A percentile compares a stretch with the other conserved stretches of the same genome.
Conservation (phyloP, 768 basidiomycete genomes). For the Pisolithus microcarpus region DNA sequence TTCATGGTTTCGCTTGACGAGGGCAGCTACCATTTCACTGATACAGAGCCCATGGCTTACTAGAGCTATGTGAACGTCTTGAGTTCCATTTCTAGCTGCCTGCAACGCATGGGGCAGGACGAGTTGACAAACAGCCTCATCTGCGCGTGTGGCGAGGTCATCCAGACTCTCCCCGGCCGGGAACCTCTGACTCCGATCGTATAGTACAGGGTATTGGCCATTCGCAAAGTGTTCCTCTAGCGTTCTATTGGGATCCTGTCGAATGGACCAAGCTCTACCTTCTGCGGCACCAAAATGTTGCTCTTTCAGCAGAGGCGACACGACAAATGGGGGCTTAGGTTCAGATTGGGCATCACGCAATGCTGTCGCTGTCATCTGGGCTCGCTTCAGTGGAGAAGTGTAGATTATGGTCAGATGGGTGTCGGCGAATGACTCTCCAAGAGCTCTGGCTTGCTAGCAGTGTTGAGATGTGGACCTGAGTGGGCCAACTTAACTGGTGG, state of each 20-base stretch:
- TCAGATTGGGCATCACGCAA: slow-evolving; percentile 42
- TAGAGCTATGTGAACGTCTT: slow-evolving; percentile 49
- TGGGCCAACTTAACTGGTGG: not conserved
- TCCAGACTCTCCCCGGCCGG: slow-evolving; percentile 67
- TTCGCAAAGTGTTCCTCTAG: slow-evolving; percentile 43
- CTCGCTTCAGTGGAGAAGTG: slow-evolving; percentile 61
- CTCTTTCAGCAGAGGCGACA: slow-evolving; percentile 53
- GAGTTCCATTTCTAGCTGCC: slow-evolving; percentile 31
- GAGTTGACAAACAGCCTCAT: slow-evolving; percentile 41
- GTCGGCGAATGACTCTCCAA: slow-evolving; percentile 45
- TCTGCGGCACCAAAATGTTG: slow-evolving; percentile 68
- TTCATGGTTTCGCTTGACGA: slow-evolving; percentile 38
- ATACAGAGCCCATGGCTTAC: slow-evolving; percentile 77
- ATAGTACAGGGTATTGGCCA: slow-evolving; percentile 47
- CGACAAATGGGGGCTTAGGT: slow-evolving; percentile 40
- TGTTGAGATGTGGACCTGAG: not conserved
- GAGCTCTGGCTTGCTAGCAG: slow-evolving; percentile 58
- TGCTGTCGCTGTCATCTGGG: slow-evolving; percentile 52
- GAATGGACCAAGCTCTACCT: slow-evolving; percentile 42
- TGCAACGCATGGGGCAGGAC: slow-evolving; percentile 49
- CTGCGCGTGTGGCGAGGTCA: slow-evolving; percentile 54
- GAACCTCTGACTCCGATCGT: slow-evolving; percentile 43
- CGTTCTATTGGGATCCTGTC: slow-evolving; percentile 21
- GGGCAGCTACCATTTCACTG: slow-evolving; percentile 45
- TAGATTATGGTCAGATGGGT: slow-evolving; percentile 50